Percentiles rank a stretch among this genome's conserved stretches.
phyloP scores from a whole-genome alignment of 345 rosid genomes.

The Excoecaria cochinchinensis region DNA sequence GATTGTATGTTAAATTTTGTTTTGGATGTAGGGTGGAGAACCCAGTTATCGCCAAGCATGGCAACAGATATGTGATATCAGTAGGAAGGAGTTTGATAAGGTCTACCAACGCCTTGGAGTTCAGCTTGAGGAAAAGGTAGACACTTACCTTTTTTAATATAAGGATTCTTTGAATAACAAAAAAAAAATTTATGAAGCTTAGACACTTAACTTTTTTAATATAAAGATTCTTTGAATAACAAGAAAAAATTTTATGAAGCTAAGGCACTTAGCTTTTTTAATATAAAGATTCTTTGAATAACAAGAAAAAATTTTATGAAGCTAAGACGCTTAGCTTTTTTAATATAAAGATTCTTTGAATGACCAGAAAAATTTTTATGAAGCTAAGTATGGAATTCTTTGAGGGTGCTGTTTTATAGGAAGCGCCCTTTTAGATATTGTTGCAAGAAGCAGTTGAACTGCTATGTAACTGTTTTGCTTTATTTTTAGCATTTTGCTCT shows the following conservation, averaged over 20 bases:
- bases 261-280: no score
- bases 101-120: constrained; percentile 80
- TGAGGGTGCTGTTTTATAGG: not conserved
- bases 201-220: no score
- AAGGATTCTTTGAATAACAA: not conserved
- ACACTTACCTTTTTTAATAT: not conserved
- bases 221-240: not conserved
- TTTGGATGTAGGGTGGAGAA: constrained; percentile 69
- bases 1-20: not conserved
- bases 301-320: not conserved
- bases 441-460: not conserved
- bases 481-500: not conserved
- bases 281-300: no score
- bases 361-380: not conserved
- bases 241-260: not conserved
- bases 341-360: not conserved
- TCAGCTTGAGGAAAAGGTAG: constrained; percentile 85
- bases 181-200: not conserved
- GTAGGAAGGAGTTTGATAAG: constrained; percentile 73
- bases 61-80: constrained; percentile 74
- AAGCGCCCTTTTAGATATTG: not conserved
- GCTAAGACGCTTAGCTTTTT: no score
- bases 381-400: not conserved
- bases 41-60: constrained; percentile 71
- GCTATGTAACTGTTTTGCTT: not conserved